Base-by-base conservation (phyloP, 495 filamentous ascomycete species). In the Penicillium goetzii region DNA sequence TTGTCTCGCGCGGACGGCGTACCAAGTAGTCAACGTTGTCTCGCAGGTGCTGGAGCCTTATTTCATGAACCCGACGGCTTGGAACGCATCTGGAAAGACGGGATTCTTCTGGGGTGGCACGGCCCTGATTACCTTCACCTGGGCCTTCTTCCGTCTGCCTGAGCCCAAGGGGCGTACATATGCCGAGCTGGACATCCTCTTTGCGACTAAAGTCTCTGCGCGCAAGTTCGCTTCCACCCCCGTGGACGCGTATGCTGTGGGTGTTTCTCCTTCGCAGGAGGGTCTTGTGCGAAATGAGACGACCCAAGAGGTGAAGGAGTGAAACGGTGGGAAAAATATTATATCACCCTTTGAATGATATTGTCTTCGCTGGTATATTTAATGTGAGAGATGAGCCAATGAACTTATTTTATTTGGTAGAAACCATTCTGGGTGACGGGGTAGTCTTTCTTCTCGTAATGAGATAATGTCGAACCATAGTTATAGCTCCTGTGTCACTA, bases 91-190 rank as follows among this genome's bases (percentile, higher is more conserved):
- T 12, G 89, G 87, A 30, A 89, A 85, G 66, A 81, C 86, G 0
- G 88, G 85, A 5, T 90, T 90, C 70, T 89, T 92, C 76, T 92
- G 87, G 87, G 84, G 78, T 19, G 84, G 79, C 0, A 87, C 85
- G 2, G 87, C 85, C 55, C 84, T 88, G 63, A 69, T 84, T 47
- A 87, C 84, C 63, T 83, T 90, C 38, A 62, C 89, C 32, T 91
- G 88, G 78, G 81, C 83, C 0, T 91, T 84, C 74, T 89, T 90
- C 79, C 81, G 89, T 3, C 79, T 92, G 0, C 89, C 89, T 0
- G 89, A 92, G 63, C 84, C 88, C 4, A 77, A 81, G 4, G 88
- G 85, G 0, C 80, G 87, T 15, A 86, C 86, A 0, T 91, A 88
- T 67, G 88, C 84, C 7, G 89, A 92, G 70, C 73, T 91, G 34